Evolutionary conservation across 2,329 filamentous ascomycete species (phyloP).

Genomic region (Neobulgaria alba): DNA sequence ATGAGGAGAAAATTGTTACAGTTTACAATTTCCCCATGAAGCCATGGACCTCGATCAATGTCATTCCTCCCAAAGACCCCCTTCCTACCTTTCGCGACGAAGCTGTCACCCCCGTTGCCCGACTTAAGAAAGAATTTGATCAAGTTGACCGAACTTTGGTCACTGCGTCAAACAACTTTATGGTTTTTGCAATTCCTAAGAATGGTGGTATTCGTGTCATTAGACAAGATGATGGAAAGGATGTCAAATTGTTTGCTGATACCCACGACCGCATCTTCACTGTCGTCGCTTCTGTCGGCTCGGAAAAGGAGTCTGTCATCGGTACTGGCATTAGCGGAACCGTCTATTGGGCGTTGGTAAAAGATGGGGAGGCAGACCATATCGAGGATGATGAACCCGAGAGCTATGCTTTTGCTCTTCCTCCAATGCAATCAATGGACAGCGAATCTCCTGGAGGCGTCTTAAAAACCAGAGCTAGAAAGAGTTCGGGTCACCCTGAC

Average conservation of each 20-base stretch:
- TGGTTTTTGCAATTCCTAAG: constrained; percentile 90
- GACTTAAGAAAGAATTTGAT: constrained; percentile 95
- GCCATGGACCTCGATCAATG: constrained; percentile 84
- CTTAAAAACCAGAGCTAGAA: constrained; percentile 89
- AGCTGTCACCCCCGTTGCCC: constrained; percentile 82
- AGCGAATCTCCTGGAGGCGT: constrained; percentile 87
- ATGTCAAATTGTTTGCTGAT: constrained; percentile 85
- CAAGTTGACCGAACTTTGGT: constrained; percentile 92
- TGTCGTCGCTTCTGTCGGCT: constrained; percentile 59
- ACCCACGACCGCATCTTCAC: constrained; percentile 94
- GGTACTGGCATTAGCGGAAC: constrained; percentile 91
- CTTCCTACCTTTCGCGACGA: constrained; percentile 65
- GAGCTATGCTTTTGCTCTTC: constrained; percentile 79
- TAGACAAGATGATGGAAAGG: constrained; percentile 83
- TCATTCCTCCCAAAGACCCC: constrained; percentile 49
- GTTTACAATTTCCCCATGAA: constrained; percentile 97
- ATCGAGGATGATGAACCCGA: constrained; percentile 73
- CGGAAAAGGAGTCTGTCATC: constrained; percentile 70
- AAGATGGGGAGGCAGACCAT: constrained; percentile 67
- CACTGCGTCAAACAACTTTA: constrained; percentile 81
- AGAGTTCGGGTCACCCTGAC: constrained; percentile 80
- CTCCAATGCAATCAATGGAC: constrained; percentile 75
- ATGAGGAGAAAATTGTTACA: constrained; percentile 54
- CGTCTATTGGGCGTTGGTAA: constrained; percentile 89
- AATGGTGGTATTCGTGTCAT: constrained; percentile 89